Conservation (phyloP, 495 filamentous ascomycete species). For the Neurospora sp. region DNA sequence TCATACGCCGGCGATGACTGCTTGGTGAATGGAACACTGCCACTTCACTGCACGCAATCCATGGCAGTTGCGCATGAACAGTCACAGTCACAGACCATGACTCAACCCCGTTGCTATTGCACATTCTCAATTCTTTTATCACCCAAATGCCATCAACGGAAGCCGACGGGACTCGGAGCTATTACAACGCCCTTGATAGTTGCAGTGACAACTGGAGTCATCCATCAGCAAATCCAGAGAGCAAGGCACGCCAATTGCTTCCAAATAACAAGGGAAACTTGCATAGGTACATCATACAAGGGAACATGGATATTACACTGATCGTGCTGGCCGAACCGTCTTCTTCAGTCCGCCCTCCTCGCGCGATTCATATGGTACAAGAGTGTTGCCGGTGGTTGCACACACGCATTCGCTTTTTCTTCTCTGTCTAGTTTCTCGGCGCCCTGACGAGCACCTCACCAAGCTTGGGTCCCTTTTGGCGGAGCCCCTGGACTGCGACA, state of each 20-base stretch:
- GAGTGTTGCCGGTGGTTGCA: neutral
- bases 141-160: neutral
- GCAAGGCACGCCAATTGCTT: neutral
- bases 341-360: neutral
- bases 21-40: neutral
- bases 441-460: constrained; percentile 11
- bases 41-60: neutral
- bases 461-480: constrained; percentile 7
- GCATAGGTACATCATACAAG: neutral
- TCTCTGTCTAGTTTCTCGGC: neutral
- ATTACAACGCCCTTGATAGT: neutral
- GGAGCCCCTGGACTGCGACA: constrained; percentile 24
- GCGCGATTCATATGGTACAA: neutral
- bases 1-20: neutral
- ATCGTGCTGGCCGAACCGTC: neutral
- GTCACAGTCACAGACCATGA: neutral
- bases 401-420: neutral
- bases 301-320: neutral
- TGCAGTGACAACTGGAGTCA: neutral
- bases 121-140: neutral
- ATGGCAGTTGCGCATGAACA: neutral
- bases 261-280: neutral
- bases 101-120: neutral
- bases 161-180: neutral
- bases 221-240: neutral